Percentiles rank a stretch among this genome's conserved stretches.
Conservation (phyloP, 371 early-diverging fungal genomes). For the Mucor piriformis region DNA sequence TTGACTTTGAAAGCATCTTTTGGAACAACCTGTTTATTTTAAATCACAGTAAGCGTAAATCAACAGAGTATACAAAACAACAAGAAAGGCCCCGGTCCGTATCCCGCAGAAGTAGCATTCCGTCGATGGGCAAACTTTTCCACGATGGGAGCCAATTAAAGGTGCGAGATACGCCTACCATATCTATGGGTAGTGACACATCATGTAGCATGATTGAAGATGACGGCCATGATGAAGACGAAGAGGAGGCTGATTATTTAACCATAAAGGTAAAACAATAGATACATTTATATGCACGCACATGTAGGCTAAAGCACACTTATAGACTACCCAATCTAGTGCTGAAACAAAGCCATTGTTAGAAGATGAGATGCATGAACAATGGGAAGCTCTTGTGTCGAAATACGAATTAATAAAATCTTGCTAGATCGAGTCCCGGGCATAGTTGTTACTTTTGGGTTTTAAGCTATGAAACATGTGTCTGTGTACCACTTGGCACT, state of each 20-base stretch:
- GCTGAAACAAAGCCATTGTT: constrained; percentile 8
- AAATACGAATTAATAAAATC: constrained; percentile 19
- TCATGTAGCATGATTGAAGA: constrained; percentile 24
- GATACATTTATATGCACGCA: neutral
- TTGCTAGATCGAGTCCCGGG: neutral
- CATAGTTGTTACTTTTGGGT: neutral
- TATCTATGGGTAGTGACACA: constrained; percentile 18
- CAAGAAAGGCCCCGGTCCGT: constrained; percentile 28
- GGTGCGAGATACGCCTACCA: neutral
- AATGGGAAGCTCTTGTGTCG: constrained; percentile 18
- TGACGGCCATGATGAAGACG: constrained; percentile 2
- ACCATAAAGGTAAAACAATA: constrained; percentile 10
- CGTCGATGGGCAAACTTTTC: constrained; percentile 41
- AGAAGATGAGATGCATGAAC: constrained; percentile 31
- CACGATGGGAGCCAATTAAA: constrained; percentile 6
- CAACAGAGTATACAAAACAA: constrained; percentile 21
- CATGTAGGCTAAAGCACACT: neutral
- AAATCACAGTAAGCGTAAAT: constrained; percentile 22
- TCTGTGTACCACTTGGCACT: neutral
- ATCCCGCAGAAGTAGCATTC: constrained; percentile 34
- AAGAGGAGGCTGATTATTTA: constrained; percentile 10
- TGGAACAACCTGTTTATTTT: constrained; percentile 48
- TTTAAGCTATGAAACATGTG: neutral
- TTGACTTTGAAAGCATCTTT: constrained; percentile 47
- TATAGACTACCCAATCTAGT: constrained; percentile 1